Evolutionary conservation across 768 basidiomycete genomes (phyloP).

Genomic region (Podaxis sp.): DNA sequence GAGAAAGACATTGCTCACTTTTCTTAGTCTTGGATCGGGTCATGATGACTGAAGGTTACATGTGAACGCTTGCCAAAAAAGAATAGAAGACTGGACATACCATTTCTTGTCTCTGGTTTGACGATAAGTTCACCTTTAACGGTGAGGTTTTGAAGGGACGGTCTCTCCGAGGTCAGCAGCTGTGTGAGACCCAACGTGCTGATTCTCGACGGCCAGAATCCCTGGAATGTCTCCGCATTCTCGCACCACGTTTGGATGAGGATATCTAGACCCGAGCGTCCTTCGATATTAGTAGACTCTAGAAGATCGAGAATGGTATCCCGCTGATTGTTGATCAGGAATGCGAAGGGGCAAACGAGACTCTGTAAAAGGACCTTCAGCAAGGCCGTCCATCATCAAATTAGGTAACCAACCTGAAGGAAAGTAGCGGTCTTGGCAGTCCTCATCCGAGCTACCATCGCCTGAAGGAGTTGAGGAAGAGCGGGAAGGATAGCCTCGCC

Average conservation of each 20-base stretch:
- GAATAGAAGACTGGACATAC: constrained; percentile 47
- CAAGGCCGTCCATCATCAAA: not conserved
- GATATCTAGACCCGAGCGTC: constrained; percentile 73
- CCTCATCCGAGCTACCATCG: constrained; percentile 78
- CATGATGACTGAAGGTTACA: constrained; percentile 76
- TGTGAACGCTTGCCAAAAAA: constrained; percentile 20
- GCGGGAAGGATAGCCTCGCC: constrained; percentile 81
- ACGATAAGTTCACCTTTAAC: constrained; percentile 95
- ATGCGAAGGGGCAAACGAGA: constrained; percentile 90
- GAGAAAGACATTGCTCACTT: constrained; percentile 50
- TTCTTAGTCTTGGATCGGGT: constrained; percentile 88
- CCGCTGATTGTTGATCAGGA: constrained; percentile 84
- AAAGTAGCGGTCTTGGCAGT: constrained; percentile 90
- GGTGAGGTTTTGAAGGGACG: constrained; percentile 59
- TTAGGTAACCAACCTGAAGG: constrained; percentile 59
- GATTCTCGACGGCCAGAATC: constrained; percentile 88
- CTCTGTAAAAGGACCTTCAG: constrained; percentile 46
- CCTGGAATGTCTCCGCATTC: constrained; percentile 91
- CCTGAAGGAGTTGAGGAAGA: constrained; percentile 81
- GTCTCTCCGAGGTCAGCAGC: constrained; percentile 65
- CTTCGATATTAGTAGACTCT: constrained; percentile 60
- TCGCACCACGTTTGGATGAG: constrained; percentile 95
- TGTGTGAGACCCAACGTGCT: constrained; percentile 81
- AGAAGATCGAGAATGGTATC: constrained; percentile 77
- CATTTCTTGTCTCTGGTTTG: constrained; percentile 73